Evolutionary conservation across 139 green algal genomes (phyloP), one percentile per base, ranked within the genome.

Genomic region (Micromonas pusilla): DNA sequence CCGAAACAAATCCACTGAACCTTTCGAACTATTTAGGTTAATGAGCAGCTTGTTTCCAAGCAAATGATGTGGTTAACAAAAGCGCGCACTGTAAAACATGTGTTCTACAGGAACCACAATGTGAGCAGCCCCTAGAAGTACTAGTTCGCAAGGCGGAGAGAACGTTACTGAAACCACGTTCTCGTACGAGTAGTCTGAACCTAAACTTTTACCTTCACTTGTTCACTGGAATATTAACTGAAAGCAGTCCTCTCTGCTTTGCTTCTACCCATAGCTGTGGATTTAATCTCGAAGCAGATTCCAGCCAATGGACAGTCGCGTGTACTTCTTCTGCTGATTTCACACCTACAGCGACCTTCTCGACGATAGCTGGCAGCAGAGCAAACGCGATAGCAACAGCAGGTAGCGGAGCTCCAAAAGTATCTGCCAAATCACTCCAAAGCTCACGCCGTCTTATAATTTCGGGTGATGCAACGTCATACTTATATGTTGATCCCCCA

Each of bases 301-400:
- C 16, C 32, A 79, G 36, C 67, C 66, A 77, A 5, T 23, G 26
- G 28, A 78, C 13, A 1, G 6, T 77, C 39, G 71, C 19, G 26
- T 60, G 60, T 1, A 82, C 54, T 64, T 82, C 77, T 19, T 28
- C 52, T 1, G 57, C 26, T 4, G 66, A 64, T 38, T 82, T 82
- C 0, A 82, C 67, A n/a, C 77, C 77, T 20, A 82, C 67, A 2
- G 77, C 77, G 31, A 72, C 16, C 39, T 53, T 34, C 16, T 54
- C 64, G 3, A 82, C 68, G 30, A 76, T 32, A 23, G 38, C 25
- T 2, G 77, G 77, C 36, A 62, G 39, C 1, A 72, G 57, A 2
- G 77, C 68, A 30, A 82, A 82, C 32, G 67, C 67, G 19, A 82
- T 45, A 5, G 77, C 77, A 26, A 82, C 66, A 0, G 52, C 77